Evolutionary conservation across 495 filamentous ascomycete species (phyloP).

Genomic region (Aspergillus sclerotioniger): DNA sequence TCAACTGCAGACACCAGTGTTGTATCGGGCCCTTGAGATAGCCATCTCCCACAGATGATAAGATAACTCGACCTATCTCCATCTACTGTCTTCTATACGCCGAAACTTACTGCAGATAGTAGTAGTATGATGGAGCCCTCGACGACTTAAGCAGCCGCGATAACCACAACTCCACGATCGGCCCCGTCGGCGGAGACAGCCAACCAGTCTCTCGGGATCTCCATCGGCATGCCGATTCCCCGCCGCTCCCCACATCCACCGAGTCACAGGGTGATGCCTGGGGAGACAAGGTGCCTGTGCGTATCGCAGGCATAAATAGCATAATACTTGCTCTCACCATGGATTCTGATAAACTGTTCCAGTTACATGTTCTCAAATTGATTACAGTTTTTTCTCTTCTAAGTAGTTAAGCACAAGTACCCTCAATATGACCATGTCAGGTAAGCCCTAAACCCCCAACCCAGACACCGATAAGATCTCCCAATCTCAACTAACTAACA

Average conservation of each 20-base stretch:
- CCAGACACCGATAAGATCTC: not conserved
- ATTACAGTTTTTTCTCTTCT: not conserved
- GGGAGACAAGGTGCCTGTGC: not conserved
- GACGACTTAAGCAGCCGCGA: not conserved
- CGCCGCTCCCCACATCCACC: conserved; percentile 1
- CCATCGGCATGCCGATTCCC: conserved; percentile 3
- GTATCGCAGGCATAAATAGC: conserved; percentile 2
- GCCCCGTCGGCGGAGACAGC: conserved; percentile 6
- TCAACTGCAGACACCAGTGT: no score
- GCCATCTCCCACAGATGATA: not conserved
- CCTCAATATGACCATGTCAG: not conserved
- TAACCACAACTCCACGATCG: not conserved
- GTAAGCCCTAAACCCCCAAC: not conserved
- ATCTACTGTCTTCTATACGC: not conserved
- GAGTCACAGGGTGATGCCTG: not conserved
- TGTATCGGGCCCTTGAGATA: not conserved
- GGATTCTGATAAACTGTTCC: not conserved
- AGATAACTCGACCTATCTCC: not conserved
- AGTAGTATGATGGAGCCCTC: not conserved
- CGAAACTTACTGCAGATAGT: not conserved
- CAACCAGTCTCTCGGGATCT: conserved; percentile 2
- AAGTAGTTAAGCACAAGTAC: not conserved
- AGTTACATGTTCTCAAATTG: not conserved
- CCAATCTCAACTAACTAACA: not conserved
- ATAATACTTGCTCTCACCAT: not conserved